A percentile compares a stretch with the other conserved stretches of the same genome.
Conservation (phyloP, 495 filamentous ascomycete genomes). For the Podospora conica region DNA sequence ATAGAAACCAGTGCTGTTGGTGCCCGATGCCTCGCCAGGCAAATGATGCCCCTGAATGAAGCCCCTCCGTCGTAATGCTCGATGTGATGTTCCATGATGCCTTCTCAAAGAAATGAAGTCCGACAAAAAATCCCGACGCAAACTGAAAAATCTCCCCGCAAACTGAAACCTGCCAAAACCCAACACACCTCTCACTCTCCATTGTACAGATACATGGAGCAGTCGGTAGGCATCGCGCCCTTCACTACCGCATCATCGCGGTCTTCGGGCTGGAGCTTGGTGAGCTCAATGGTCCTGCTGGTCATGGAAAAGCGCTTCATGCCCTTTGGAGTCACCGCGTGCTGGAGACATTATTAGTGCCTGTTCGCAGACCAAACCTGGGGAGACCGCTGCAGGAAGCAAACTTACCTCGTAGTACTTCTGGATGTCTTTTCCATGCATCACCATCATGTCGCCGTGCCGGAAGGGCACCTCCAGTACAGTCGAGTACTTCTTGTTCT, state of each 20-base stretch:
- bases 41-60: not conserved
- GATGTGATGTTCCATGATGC: not conserved
- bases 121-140: not conserved
- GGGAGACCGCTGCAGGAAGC: not conserved
- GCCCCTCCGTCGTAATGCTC: not conserved
- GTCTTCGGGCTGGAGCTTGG: slow-evolving; percentile 32
- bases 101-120: not conserved
- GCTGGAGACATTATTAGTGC: slow-evolving; percentile 40
- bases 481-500: slow-evolving; percentile 18
- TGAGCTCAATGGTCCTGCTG: slow-evolving; percentile 45
- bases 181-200: slow-evolving; percentile 9
- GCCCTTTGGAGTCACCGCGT: slow-evolving; percentile 51
- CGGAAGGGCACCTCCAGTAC: slow-evolving; percentile 42
- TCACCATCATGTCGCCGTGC: slow-evolving; percentile 79
- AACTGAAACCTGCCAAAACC: not conserved
- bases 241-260: slow-evolving; percentile 21
- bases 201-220: slow-evolving; percentile 21
- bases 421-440: slow-evolving; percentile 71
- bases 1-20: not conserved
- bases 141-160: not conserved
- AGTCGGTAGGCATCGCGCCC: slow-evolving; percentile 31
- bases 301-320: slow-evolving; percentile 64
- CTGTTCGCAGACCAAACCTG: not conserved
- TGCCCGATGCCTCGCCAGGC: not conserved
- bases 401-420: slow-evolving; percentile 60